These are phyloP conservation scores for Microdochium bolleyi DNA, from an alignment of 2,329 filamentous ascomycete genomes.

Conservation along the genomic window DNA sequence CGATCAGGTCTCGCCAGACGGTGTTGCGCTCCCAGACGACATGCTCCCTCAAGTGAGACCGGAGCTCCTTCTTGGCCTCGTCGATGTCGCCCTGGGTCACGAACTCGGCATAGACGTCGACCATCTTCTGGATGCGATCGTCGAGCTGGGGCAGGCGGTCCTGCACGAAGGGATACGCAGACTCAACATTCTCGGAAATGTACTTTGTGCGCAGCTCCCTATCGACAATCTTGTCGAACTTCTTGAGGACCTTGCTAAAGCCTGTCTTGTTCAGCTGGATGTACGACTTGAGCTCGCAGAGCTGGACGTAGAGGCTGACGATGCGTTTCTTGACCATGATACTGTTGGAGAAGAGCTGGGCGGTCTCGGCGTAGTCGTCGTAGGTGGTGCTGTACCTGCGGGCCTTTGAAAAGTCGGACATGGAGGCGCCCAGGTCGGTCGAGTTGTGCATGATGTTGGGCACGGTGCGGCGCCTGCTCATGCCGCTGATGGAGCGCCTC, in stretches of 20 bases:
- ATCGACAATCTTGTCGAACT: constrained; percentile 95
- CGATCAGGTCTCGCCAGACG: constrained; percentile 98
- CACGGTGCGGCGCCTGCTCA: constrained; percentile 26
- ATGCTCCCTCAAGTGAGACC: constrained; percentile 87
- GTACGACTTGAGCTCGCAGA: constrained; percentile 94
- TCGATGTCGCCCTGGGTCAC: constrained; percentile 74
- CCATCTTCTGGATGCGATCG: constrained; percentile 64
- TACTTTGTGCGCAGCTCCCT: constrained; percentile 71
- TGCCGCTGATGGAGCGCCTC: constrained; percentile 28
- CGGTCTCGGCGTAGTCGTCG: constrained; percentile 73
- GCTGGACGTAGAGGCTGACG: constrained; percentile 77
- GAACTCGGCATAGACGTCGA: constrained; percentile 71
- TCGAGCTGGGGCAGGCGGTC: constrained; percentile 65
- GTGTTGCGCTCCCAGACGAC: constrained; percentile 99
- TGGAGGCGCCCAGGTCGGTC: constrained; percentile 52
- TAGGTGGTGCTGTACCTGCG: constrained; percentile 60
- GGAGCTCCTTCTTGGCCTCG: constrained; percentile 74
- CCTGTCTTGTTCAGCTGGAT: constrained; percentile 94
- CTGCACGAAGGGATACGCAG: constrained; percentile 73
- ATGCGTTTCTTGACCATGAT: constrained; percentile 91
- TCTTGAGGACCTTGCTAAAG: constrained; percentile 94
- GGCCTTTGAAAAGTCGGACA: constrained; percentile 48
- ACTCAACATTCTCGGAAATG: constrained; percentile 64
- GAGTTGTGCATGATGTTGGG: constrained; percentile 28
- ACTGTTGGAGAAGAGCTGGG: constrained; percentile 55